Conservation (phyloP, 2,329 filamentous ascomycete genomes). For the Claviceps arundinis region DNA sequence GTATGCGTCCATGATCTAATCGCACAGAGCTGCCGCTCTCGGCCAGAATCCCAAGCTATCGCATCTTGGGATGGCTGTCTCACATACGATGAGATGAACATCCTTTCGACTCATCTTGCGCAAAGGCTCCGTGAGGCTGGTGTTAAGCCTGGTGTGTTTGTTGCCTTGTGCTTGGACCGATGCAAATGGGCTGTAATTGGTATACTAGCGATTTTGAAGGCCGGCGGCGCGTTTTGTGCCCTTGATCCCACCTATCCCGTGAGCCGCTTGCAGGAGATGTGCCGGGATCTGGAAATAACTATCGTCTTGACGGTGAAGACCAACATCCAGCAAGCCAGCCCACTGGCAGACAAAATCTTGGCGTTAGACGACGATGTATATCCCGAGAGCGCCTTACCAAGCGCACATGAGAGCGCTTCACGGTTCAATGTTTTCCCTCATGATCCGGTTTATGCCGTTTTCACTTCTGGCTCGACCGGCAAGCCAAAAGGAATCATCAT, state of each 20-base stretch:
- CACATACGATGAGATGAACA: slow-evolving; percentile 3
- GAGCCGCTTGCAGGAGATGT: slow-evolving; percentile 3
- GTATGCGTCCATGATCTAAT: neutral
- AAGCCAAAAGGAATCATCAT: slow-evolving; percentile 26
- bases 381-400: too few relatives aligned
- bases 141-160: slow-evolving; percentile 1
- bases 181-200: slow-evolving; percentile 9
- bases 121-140: neutral
- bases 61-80: slow-evolving; percentile 4
- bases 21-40: neutral
- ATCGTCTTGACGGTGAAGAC: neutral
- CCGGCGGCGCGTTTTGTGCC: slow-evolving; percentile 19
- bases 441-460: slow-evolving; percentile 25
- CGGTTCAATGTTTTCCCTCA: neutral
- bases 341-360: neutral
- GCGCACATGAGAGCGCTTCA: neutral
- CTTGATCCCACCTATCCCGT: slow-evolving; percentile 13
- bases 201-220: slow-evolving; percentile 18
- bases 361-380: too few relatives aligned
- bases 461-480: slow-evolving; percentile 40
- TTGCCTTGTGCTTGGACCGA: slow-evolving; percentile 17
- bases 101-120: slow-evolving; percentile 1
- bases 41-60: slow-evolving; percentile 1
- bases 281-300: neutral
- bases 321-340: neutral